phyloP scores from a whole-genome alignment of 148 eudicot species.

The Camellia granthamiana region DNA sequence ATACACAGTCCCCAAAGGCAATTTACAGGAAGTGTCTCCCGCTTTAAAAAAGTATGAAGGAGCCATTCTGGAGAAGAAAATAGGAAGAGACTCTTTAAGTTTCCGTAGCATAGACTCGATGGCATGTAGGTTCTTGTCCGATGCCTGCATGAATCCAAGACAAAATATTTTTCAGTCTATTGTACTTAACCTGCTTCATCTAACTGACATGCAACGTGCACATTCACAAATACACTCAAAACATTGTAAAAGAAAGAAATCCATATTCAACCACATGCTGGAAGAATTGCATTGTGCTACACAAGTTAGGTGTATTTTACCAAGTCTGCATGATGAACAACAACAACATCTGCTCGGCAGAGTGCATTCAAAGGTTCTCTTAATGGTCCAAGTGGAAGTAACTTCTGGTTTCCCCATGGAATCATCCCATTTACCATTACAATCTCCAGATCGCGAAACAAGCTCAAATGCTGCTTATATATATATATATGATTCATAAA shows the following conservation, averaged over 20 bases:
- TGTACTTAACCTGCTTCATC: not conserved
- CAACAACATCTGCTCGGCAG: slow-evolving; percentile 68
- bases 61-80: slow-evolving; percentile 68
- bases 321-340: slow-evolving; percentile 90
- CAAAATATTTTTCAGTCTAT: slow-evolving; percentile 3
- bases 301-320: slow-evolving; percentile 31
- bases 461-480: slow-evolving; percentile 64
- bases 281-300: not conserved
- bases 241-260: not conserved
- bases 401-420: slow-evolving; percentile 76
- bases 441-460: slow-evolving; percentile 80
- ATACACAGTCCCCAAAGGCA: slow-evolving; percentile 45
- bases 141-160: slow-evolving; percentile 43
- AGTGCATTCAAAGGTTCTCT: slow-evolving; percentile 86
- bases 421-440: slow-evolving; percentile 88
- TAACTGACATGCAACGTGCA: not conserved
- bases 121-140: slow-evolving; percentile 31
- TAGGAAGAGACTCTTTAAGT: slow-evolving; percentile 46
- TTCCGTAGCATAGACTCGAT: slow-evolving; percentile 42
- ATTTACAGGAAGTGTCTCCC: slow-evolving; percentile 29
- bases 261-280: not conserved
- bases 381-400: slow-evolving; percentile 85
- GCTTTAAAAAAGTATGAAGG: slow-evolving; percentile 63
- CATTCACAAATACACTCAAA: slow-evolving; percentile 2
- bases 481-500: not conserved